A percentile compares a stretch with the other conserved stretches of the same genome.
Evolutionary conservation across 108 stramenopile species (phyloP).

Genomic region (Cyclotella sp.): DNA sequence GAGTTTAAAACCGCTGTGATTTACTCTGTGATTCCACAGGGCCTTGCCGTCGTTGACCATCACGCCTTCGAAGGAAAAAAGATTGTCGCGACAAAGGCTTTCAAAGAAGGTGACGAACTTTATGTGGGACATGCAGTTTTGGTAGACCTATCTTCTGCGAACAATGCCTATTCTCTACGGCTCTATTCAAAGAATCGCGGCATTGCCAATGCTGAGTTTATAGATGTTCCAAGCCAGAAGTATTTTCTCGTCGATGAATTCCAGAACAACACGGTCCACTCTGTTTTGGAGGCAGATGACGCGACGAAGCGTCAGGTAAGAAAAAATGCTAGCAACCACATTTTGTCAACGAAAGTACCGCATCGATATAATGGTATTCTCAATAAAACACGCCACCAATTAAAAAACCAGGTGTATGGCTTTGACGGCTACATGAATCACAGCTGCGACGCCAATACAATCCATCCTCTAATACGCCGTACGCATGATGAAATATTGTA

Average conservation of each 20-base stretch:
- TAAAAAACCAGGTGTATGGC: slow-evolving; percentile 18
- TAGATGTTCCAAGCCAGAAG: background rate
- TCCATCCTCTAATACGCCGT: slow-evolving; percentile 26
- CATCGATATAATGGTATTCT: background rate
- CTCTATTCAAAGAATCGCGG: slow-evolving; percentile 23
- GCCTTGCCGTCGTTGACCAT: slow-evolving; percentile 42
- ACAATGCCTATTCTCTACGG: slow-evolving; percentile 18
- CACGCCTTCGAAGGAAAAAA: slow-evolving; percentile 29
- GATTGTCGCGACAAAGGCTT: slow-evolving; percentile 32
- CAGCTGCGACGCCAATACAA: slow-evolving; percentile 37
- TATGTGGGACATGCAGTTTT: slow-evolving; percentile 34
- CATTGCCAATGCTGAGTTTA: background rate
- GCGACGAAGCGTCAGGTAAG: slow-evolving; percentile 33
- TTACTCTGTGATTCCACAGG: slow-evolving; percentile 27
- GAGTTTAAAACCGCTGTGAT: background rate
- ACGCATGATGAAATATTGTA: slow-evolving; percentile 30
- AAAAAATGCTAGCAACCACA: too few relatives aligned
- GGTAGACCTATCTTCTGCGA: slow-evolving; percentile 32
- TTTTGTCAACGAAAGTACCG: background rate
- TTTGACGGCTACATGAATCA: slow-evolving; percentile 51
- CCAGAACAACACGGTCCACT: slow-evolving; percentile 31
- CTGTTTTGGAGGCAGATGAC: slow-evolving; percentile 17
- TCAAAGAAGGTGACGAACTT: slow-evolving; percentile 25
- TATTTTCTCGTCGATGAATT: slow-evolving; percentile 16
- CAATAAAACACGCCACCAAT: too few relatives aligned